These are phyloP conservation scores for Penicillium goetzii DNA, from an alignment of 495 filamentous ascomycete species.

Conservation along the genomic window DNA sequence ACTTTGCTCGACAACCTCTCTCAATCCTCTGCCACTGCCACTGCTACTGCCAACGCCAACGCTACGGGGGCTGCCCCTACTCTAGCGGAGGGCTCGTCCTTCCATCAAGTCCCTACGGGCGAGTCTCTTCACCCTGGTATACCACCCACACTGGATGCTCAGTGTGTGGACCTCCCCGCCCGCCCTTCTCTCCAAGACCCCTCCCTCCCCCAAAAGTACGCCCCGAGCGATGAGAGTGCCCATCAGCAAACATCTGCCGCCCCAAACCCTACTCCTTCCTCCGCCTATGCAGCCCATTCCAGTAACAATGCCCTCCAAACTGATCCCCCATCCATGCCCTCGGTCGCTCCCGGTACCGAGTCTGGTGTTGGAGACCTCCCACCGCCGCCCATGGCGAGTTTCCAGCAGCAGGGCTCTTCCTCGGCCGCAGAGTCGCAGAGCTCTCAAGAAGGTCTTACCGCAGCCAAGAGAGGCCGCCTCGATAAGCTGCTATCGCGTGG, in stretches of 20 bases:
- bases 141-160: conserved; percentile 8
- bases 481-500: conserved; percentile 36
- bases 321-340: conserved; percentile 48
- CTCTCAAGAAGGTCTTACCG: conserved; percentile 38
- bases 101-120: conserved; percentile 42
- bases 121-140: conserved; percentile 35
- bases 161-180: conserved; percentile 47
- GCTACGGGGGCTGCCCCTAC: conserved; percentile 34
- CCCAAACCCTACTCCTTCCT: conserved; percentile 28
- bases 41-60: conserved; percentile 23
- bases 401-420: conserved; percentile 51
- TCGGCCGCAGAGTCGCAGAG: conserved; percentile 36
- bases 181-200: conserved; percentile 59
- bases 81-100: conserved; percentile 35
- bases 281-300: conserved; percentile 46
- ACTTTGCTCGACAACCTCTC: conserved; percentile 57
- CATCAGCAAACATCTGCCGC: conserved; percentile 56
- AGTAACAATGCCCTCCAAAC: conserved; percentile 48
- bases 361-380: conserved; percentile 59
- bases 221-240: conserved; percentile 57
- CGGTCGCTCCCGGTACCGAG: conserved; percentile 56
- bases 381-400: conserved; percentile 62
- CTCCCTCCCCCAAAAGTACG: conserved; percentile 59
- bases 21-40: conserved; percentile 30
- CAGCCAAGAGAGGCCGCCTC: conserved; percentile 34